Evolutionary conservation across 345 rosid genomes (phyloP), one percentile per base, ranked within the genome.

Genomic region (Punica granatum): DNA sequence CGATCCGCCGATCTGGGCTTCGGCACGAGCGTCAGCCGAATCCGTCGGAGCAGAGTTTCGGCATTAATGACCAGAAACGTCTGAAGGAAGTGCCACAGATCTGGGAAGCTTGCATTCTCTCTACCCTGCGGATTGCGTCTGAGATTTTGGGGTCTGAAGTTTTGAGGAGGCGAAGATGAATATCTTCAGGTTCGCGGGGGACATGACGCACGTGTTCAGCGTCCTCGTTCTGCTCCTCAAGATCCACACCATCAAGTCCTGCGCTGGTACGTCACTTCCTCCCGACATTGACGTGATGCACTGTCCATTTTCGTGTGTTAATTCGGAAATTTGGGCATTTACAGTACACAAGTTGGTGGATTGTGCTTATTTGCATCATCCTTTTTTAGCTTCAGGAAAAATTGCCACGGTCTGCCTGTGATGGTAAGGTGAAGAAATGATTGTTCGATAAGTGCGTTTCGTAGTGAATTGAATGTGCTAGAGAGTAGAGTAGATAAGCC

Each of bases 161-260:
- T 39, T 35, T 12, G 8, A 62, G 36, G 18, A 7, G 21, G 28
- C 19, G 30, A 41, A 30, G 33, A 44, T 28, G 18, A 26, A 65
- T 43, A 65, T 65, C 42, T 61, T 61, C 65, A 34, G 64, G 37
- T 23, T 61, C 35, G 65, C 60, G 19, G 60, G 60, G 28, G 60
- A 53, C 9, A n/a, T 53, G 60, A 53, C 60, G 14, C 60, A 53
- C 28, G 19, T 53, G 60, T 53, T 53, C 28, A 53, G 60, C 60
- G 60, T 53, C 60, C 60, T 53, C 7, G 60, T 53, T 21, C 28
- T 53, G 14, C 60, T 53, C 60, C 60, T 53, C 28, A 53, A 53
- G 60, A 53, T 53, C 60, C 60, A 53, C 7, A 53, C 60, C 23
- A 61, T 61, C 31, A 33, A 16, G 25, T 34, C 43, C 37, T 34